Percentiles rank a stretch among this genome's conserved stretches.
phyloP scores from a whole-genome alignment of 2,329 filamentous ascomycete species.

The Neurospora crassa region DNA sequence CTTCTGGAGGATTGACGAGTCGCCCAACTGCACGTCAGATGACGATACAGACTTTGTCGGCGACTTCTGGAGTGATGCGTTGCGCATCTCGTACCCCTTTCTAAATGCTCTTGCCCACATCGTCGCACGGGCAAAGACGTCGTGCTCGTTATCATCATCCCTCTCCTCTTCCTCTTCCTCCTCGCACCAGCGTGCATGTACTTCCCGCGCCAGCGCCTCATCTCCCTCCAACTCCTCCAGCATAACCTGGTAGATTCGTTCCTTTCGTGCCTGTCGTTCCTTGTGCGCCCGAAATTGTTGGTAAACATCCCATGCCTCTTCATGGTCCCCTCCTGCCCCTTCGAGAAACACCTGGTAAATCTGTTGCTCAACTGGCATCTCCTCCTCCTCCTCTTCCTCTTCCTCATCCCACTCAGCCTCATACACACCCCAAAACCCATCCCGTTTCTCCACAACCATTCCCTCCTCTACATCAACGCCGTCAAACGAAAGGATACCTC shows the following conservation, averaged over 20 bases:
- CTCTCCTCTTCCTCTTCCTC: neutral
- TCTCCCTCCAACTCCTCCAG: neutral
- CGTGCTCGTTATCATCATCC: neutral
- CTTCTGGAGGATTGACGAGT: neutral
- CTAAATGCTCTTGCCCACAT: neutral
- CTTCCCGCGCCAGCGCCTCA: neutral
- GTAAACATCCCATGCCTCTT: neutral
- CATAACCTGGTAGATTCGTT: neutral
- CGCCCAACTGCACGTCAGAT: no score
- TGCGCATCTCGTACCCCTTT: neutral
- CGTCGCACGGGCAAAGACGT: neutral
- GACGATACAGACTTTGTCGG: neutral
- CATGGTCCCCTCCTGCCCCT: neutral
- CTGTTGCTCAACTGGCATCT: neutral
- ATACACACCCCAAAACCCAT: neutral
- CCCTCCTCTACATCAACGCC: neutral
- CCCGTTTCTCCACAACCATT: neutral
- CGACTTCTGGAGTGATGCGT: neutral
- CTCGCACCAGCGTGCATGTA: neutral
- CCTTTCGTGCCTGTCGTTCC: neutral
- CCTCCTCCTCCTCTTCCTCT: neutral
- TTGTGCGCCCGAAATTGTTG: neutral
- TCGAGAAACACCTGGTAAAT: neutral
- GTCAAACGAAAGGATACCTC: neutral
- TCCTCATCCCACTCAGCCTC: neutral